Evolutionary conservation across 1,284 basidiomycete species (phyloP), one percentile per base, ranked within the genome.

Genomic region (Papiliotrema nemorosa): DNA sequence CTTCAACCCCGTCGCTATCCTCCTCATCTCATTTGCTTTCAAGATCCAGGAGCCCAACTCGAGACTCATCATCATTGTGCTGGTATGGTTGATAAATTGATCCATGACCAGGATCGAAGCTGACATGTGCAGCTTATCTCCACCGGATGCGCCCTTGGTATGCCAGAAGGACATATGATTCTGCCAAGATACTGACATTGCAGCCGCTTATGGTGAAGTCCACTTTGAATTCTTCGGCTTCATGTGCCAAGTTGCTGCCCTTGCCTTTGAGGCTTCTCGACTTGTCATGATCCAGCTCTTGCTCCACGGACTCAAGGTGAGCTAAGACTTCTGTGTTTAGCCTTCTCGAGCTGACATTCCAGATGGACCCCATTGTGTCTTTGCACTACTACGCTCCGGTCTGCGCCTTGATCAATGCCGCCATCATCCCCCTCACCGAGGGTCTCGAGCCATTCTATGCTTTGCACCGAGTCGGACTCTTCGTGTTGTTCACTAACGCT

Each of bases 341-440:
- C 3, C 10, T 26, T n/a, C 26, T n/a, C 33, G 38, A 7, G 35
- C 49, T 59, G 31, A 54, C 43, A 3, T 18, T 3, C 20, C 47
- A 68, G 79, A 90, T 97, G 92, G 90, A 96, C 75, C 93, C 93
- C 3, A 82, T 97, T 26, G 90, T 94, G 24, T 96, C 90, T 29
- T 78, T 97, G 50, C 90, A 97, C 78, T 97, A 96, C 80, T 93
- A 91, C 72, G 90, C 90, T 9, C 90, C 90, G n/a, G 88, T 97
- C 49, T 97, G 94, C 72, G 92, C 93, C 1, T 73, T 80, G 54
- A 87, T 97, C 78, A 97, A 97, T 76, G 80, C 90, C 33, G 68
- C 81, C 50, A 78, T 93, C 52, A 75, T 97, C 25, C 88, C 90
- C 24, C 87, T 96, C 76, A 88, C 87, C 1, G 92, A 97, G 75